A percentile compares a stretch with the other conserved stretches of the same genome.
Evolutionary conservation across 176 grass and related monocot genomes (phyloP).

Genomic region (Puya raimondii): DNA sequence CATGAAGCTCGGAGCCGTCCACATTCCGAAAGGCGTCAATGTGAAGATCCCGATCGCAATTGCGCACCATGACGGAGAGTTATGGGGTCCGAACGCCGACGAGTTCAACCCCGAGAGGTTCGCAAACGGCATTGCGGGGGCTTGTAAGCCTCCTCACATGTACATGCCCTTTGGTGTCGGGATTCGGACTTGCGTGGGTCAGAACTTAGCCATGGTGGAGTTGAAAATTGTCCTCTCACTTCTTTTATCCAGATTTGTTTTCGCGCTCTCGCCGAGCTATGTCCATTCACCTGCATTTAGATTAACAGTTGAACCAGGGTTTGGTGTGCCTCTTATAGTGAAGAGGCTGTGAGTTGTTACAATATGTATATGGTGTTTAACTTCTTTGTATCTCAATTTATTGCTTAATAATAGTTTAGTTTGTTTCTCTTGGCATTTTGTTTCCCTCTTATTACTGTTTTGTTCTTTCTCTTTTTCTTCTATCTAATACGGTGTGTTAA

Average conservation of each 20-base stretch:
- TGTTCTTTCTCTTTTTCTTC: too few species aligned
- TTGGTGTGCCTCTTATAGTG: slow-evolving; percentile 41
- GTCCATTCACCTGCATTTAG: slow-evolving; percentile 34
- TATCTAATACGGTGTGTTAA: too few species aligned
- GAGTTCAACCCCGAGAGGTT: slow-evolving; percentile 50
- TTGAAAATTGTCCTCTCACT: slow-evolving; percentile 52
- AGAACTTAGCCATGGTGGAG: slow-evolving; percentile 52
- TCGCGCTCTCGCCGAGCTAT: slow-evolving; percentile 35
- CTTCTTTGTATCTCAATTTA: too few species aligned
- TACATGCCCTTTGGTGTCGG: slow-evolving; percentile 61
- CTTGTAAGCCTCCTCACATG: slow-evolving; percentile 44
- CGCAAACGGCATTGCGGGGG: slow-evolving; percentile 22
- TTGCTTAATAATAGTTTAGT: too few species aligned
- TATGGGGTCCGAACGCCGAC: slow-evolving; percentile 43
- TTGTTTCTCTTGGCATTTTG: too few species aligned
- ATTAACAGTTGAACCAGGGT: slow-evolving; percentile 39
- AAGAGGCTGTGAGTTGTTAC: neutral
- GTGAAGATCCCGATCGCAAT: slow-evolving; percentile 32
- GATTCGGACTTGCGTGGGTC: slow-evolving; percentile 39
- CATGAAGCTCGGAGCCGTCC: slow-evolving; percentile 28
- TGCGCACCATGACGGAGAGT: slow-evolving; percentile 37
- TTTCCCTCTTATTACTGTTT: too few species aligned
- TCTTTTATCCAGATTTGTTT: slow-evolving; percentile 46
- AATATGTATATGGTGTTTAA: neutral
- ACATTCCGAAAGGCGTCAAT: slow-evolving; percentile 30